Base-by-base conservation (phyloP, 2,329 filamentous ascomycete genomes). In the Helotiales sp. region DNA sequence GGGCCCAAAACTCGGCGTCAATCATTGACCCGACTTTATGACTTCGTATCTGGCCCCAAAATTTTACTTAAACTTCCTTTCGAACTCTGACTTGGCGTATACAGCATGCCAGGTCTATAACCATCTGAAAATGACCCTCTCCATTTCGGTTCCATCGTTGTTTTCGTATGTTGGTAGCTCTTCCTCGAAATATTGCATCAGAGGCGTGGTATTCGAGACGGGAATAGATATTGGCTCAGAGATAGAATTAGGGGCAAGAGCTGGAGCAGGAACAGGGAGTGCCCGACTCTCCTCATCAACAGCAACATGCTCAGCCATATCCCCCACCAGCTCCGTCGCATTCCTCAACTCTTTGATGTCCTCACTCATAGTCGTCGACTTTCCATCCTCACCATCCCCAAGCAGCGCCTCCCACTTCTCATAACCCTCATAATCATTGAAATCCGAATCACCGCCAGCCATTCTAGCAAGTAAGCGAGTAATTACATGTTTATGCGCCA, bases 161-260 rank as follows among this genome's bases (percentile, higher is more conserved):
- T 75, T 70, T 40, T 72, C 73, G 57, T 75, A 74, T 5, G 73
- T 72, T n/a, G 73, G 74, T 8, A 75, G 50, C 30, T 74, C 70
- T 43, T 74, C 73, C 20, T 70, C 69, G 30, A 67, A 69, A 43
- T 71, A 49, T 15, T 58, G 59, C 15, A 60, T 61, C 30, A 65
- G 24, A 1, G 68, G 52, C 22, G 32, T 50, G 3, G 61, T 20
- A 11, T 57, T 58, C 3, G 58, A 57, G 11, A 32, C 22, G 1
- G 61, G 30, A 22, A 66, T 59, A 0, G 65, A 26, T 7, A 57
- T 30, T 26, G 64, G 52, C 43, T 37, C 61, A 11, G 34, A 2
- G 6, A 32, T 28, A n/a, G 47, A 3, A n/a, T n/a, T 24, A 30
- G 54, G 32, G 24, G 40, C 26, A 28, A 57, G 37, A 15, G 47